phyloP scores from a whole-genome alignment of 352 stramenopile genomes.

The Phytophthora kernoviae region DNA sequence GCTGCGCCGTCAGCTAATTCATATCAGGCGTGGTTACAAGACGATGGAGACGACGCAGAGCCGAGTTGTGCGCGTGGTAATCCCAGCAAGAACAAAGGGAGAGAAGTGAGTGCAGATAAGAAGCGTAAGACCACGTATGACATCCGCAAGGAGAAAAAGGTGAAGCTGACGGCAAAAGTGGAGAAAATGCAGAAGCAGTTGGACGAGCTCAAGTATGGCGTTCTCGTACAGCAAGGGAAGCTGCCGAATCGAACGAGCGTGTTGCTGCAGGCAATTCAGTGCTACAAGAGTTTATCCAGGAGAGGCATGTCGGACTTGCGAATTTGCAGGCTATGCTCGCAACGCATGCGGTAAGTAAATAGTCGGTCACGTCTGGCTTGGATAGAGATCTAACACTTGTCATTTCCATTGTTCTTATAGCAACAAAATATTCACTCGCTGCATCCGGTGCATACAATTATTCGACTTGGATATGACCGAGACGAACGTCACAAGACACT shows the following conservation, averaged over 20 bases:
- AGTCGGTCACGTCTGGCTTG: not conserved
- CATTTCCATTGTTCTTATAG: slow-evolving; percentile 4
- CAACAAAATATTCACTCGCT: slow-evolving; percentile 19
- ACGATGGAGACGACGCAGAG: slow-evolving; percentile 1
- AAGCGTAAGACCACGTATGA: slow-evolving; percentile 41
- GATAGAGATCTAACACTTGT: not conserved
- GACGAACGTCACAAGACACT: slow-evolving; percentile 29
- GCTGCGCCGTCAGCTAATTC: too few relatives aligned
- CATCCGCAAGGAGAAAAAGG: slow-evolving; percentile 39
- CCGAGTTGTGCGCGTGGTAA: slow-evolving; percentile 6
- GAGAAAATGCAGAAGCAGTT: slow-evolving; percentile 38
- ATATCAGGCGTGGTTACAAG: slow-evolving; percentile 2
- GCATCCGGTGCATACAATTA: slow-evolving; percentile 20
- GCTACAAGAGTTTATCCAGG: slow-evolving; percentile 33
- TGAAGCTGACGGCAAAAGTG: slow-evolving; percentile 26
- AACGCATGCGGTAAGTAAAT: slow-evolving; percentile 13
- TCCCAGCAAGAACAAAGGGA: not conserved
- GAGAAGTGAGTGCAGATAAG: not conserved
- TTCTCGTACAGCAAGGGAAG: slow-evolving; percentile 35
- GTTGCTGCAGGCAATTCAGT: slow-evolving; percentile 18
- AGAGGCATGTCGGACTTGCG: slow-evolving; percentile 32
- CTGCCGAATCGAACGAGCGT: slow-evolving; percentile 30
- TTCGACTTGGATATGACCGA: slow-evolving; percentile 29
- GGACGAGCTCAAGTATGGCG: slow-evolving; percentile 39
- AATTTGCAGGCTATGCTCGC: slow-evolving; percentile 29